These are phyloP conservation scores for Tothia fuscella DNA, from an alignment of 2,329 filamentous ascomycete genomes.

Conservation along the genomic window DNA sequence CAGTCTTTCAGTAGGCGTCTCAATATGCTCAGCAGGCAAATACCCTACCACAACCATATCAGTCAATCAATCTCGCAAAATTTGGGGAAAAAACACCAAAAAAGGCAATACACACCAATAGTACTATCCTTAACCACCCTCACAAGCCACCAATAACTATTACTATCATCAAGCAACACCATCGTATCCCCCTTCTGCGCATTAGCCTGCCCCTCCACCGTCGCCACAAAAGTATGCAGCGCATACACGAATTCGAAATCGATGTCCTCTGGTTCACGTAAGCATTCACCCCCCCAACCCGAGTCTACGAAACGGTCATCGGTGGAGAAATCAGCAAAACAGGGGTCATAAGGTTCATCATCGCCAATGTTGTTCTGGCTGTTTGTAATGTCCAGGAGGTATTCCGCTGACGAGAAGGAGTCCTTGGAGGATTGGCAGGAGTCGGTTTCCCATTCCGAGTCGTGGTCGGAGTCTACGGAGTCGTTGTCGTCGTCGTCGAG, in stretches of 20 bases:
- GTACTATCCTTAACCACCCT: slow-evolving; percentile 95
- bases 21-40: slow-evolving; percentile 92
- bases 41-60: slow-evolving; percentile 53
- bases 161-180: slow-evolving; percentile 95
- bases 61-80: slow-evolving; percentile 1
- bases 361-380: neutral
- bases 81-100: neutral
- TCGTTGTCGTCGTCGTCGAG: slow-evolving; percentile 11
- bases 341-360: slow-evolving; percentile 46
- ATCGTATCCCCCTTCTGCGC: slow-evolving; percentile 97
- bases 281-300: slow-evolving; percentile 69
- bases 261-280: slow-evolving; percentile 93
- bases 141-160: slow-evolving; percentile 99
- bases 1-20: slow-evolving; percentile 89
- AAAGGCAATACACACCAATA: slow-evolving; percentile 51
- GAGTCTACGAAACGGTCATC: slow-evolving; percentile 56
- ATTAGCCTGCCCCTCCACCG: slow-evolving; percentile 95
- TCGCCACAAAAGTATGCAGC: slow-evolving; percentile 92
- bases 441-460: slow-evolving; percentile 12
- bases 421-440: slow-evolving; percentile 24
- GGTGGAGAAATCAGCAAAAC: slow-evolving; percentile 39
- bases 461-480: slow-evolving; percentile 10
- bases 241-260: slow-evolving; percentile 99
- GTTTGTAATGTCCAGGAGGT: neutral
- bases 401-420: slow-evolving; percentile 2